A percentile compares a stretch with the other conserved stretches of the same genome.
Evolutionary conservation across 768 basidiomycete genomes (phyloP).

Genomic region (Rickenella mellea): DNA sequence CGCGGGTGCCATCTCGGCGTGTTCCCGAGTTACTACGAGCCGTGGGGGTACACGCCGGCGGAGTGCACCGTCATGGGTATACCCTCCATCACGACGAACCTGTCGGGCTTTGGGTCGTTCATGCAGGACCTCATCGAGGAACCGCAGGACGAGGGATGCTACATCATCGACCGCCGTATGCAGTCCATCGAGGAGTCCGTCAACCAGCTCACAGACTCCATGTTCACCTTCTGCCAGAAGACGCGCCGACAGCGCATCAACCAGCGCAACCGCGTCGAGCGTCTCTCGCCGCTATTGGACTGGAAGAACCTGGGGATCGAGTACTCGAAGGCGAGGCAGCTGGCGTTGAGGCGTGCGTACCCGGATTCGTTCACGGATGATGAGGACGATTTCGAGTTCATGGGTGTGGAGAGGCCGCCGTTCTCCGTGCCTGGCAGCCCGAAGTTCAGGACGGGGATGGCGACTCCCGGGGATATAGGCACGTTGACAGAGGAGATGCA

Average conservation of each 20-base stretch:
- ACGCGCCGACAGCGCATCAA: constrained; percentile 96
- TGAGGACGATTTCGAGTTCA: constrained; percentile 39
- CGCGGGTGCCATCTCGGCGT: constrained; percentile 97
- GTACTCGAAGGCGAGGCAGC: constrained; percentile 90
- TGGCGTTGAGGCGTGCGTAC: constrained; percentile 87
- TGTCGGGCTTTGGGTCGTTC: constrained; percentile 96
- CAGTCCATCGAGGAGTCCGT: constrained; percentile 90
- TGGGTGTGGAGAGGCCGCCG: constrained; percentile 59
- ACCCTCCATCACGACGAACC: constrained; percentile 92
- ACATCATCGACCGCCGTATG: constrained; percentile 88
- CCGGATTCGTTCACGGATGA: constrained; percentile 77
- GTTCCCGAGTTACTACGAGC: constrained; percentile 96
- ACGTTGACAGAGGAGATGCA: constrained; percentile 95
- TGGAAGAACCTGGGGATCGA: constrained; percentile 99
- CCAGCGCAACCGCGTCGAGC: constrained; percentile 95
- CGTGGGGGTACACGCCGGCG: constrained; percentile 94
- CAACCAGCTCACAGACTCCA: constrained; percentile 64
- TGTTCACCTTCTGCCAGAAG: constrained; percentile 72
- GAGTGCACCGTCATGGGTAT: constrained; percentile 99
- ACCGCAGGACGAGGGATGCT: constrained; percentile 91
- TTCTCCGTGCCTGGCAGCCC: constrained; percentile 85
- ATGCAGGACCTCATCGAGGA: constrained; percentile 97
- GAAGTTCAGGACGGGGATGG: constrained; percentile 64
- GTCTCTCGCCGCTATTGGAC: constrained; percentile 85
- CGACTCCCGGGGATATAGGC: constrained; percentile 90